Evolutionary conservation across 768 basidiomycete genomes (phyloP).

Genomic region (Leccinum incarnatum): DNA sequence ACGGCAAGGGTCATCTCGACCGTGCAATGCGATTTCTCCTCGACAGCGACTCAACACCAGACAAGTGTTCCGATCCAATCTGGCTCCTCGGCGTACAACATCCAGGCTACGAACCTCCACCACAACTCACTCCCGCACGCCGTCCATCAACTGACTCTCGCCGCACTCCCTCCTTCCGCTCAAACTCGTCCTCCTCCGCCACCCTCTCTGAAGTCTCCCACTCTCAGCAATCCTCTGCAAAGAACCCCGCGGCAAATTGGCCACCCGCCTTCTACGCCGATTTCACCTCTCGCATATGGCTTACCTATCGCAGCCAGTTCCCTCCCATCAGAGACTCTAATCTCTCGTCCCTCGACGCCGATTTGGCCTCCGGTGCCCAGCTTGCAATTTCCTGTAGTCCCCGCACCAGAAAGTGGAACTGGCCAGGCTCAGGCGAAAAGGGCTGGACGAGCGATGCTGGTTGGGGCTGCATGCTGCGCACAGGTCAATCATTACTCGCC

Average conservation of each 20-base stretch:
- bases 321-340: constrained; percentile 69
- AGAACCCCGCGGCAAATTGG: constrained; percentile 50
- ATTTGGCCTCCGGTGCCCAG: constrained; percentile 28
- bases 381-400: constrained; percentile 41
- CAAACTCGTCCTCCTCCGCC: constrained; percentile 41
- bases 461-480: constrained; percentile 92
- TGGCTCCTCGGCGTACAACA: constrained; percentile 89
- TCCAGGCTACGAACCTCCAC: constrained; percentile 60
- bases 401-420: constrained; percentile 56
- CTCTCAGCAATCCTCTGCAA: constrained; percentile 34
- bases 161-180: constrained; percentile 42
- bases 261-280: constrained; percentile 83
- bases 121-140: constrained; percentile 28
- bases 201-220: constrained; percentile 36
- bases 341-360: constrained; percentile 42
- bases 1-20: constrained; percentile 74
- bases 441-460: constrained; percentile 84
- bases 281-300: constrained; percentile 85
- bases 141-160: constrained; percentile 43
- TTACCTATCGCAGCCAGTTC: constrained; percentile 90
- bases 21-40: constrained; percentile 88
- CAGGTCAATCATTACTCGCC: constrained; percentile 80
- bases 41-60: constrained; percentile 84
- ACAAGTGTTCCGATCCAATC: constrained; percentile 78
- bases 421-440: constrained; percentile 63